phyloP scores from a whole-genome alignment of 2,329 filamentous ascomycete genomes.

The Trichothecium sympodiale region DNA sequence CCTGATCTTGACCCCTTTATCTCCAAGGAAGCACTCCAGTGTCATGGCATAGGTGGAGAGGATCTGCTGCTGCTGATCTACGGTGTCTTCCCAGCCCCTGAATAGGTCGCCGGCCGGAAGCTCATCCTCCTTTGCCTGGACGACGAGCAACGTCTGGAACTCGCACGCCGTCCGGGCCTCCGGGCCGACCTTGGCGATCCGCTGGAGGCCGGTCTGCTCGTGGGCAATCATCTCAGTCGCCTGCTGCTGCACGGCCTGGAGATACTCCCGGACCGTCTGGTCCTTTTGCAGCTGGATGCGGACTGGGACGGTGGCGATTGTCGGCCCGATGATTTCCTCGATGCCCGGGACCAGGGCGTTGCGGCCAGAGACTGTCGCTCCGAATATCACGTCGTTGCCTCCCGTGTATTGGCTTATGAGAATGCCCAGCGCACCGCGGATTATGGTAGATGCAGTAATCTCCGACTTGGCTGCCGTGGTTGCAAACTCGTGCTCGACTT shows the following conservation, averaged over 20 bases:
- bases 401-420: constrained; percentile 22
- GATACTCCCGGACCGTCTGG: constrained; percentile 22
- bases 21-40: constrained; percentile 1
- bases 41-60: constrained; percentile 1
- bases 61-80: neutral
- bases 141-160: constrained; percentile 8
- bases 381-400: constrained; percentile 18
- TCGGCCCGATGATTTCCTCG: constrained; percentile 10
- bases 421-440: constrained; percentile 16
- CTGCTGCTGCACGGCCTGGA: constrained; percentile 19
- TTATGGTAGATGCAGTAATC: constrained; percentile 8
- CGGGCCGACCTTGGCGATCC: constrained; percentile 5
- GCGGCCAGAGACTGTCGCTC: constrained; percentile 10
- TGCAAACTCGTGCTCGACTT: neutral
- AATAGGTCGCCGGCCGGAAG: neutral
- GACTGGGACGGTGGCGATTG: constrained; percentile 13
- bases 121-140: constrained; percentile 6
- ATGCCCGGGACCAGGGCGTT: constrained; percentile 10
- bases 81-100: too few relatives aligned
- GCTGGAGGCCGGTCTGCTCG: constrained; percentile 9
- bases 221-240: constrained; percentile 6
- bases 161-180: constrained; percentile 4
- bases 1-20: neutral
- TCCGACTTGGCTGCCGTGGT: neutral
- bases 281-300: constrained; percentile 15